A percentile compares a stretch with the other conserved stretches of the same genome.
These are phyloP conservation scores for Mycena filopes DNA, from an alignment of 768 basidiomycete species.

Conservation along the genomic window DNA sequence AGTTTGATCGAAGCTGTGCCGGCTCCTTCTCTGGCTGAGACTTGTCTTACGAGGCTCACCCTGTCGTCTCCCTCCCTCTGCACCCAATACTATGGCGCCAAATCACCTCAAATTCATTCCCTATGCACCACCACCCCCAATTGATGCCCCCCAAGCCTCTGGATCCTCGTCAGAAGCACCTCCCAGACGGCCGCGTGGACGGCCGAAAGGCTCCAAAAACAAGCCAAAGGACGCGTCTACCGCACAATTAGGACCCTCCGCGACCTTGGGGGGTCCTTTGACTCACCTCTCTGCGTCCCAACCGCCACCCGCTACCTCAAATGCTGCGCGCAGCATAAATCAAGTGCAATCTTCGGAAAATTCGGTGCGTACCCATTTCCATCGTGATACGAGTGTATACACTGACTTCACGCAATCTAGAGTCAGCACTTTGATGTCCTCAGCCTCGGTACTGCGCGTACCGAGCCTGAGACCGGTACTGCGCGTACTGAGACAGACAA, in stretches of 20 bases:
- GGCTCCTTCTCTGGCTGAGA: neutral
- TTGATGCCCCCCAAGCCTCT: constrained; percentile 1
- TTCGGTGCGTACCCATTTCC: too few relatives aligned
- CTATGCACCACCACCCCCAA: constrained; percentile 4
- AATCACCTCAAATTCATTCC: constrained; percentile 6
- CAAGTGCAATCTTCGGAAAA: too few relatives aligned
- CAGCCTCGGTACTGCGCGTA: too few relatives aligned
- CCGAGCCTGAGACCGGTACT: too few relatives aligned
- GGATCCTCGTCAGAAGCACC: neutral
- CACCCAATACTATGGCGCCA: constrained; percentile 9
- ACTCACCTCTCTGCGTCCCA: neutral
- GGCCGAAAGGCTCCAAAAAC: too few relatives aligned
- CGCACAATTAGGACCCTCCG: neutral
- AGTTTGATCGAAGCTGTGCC: constrained; percentile 14
- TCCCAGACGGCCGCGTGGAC: constrained; percentile 2
- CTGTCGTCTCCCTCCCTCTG: neutral
- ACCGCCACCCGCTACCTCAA: too few relatives aligned
- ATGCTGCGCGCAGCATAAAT: too few relatives aligned
- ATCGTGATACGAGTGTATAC: too few relatives aligned
- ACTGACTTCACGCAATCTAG: too few relatives aligned
- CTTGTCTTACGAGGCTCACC: neutral
- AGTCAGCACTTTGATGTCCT: too few relatives aligned
- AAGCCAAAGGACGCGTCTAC: constrained; percentile 9
- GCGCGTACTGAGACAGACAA: too few relatives aligned
- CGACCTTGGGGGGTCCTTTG: constrained; percentile 2